phyloP scores from a whole-genome alignment of 2,329 filamentous ascomycete genomes.

The Epichloe uncinata region DNA sequence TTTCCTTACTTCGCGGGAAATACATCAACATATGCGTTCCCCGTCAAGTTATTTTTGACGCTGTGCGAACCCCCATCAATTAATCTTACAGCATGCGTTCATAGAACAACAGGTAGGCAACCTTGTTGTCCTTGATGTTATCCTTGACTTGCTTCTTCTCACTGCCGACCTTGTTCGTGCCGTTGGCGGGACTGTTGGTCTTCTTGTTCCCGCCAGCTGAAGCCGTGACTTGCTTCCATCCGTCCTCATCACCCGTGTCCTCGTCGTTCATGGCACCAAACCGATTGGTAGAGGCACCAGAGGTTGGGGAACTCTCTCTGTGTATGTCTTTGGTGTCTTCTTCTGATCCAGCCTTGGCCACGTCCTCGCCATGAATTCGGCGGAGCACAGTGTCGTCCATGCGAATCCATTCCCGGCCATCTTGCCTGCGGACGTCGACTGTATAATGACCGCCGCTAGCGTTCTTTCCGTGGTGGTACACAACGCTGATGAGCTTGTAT shows the following conservation, averaged over 20 bases:
- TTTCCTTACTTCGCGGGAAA: background rate
- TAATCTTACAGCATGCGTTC: slow-evolving; percentile 53
- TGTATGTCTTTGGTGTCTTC: slow-evolving; percentile 51
- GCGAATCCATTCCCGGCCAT: slow-evolving; percentile 90
- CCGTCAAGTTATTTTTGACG: background rate
- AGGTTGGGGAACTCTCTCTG: slow-evolving; percentile 12
- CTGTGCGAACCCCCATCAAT: background rate
- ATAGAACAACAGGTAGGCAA: slow-evolving; percentile 94
- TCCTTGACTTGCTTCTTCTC: slow-evolving; percentile 47
- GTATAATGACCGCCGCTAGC: slow-evolving; percentile 95
- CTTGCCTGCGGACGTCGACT: slow-evolving; percentile 88
- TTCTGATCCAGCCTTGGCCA: slow-evolving; percentile 72
- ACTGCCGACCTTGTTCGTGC: slow-evolving; percentile 39
- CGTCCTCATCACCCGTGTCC: slow-evolving; percentile 51
- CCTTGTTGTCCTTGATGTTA: slow-evolving; percentile 80
- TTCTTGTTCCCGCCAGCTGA: slow-evolving; percentile 52
- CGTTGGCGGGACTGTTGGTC: slow-evolving; percentile 58
- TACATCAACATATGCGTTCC: background rate
- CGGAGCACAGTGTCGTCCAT: slow-evolving; percentile 88
- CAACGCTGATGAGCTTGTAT: slow-evolving; percentile 77
- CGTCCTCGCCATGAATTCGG: slow-evolving; percentile 74
- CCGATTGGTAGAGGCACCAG: slow-evolving; percentile 48
- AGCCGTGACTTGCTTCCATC: slow-evolving; percentile 70
- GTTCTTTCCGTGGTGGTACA: slow-evolving; percentile 96
- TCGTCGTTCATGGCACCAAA: slow-evolving; percentile 59